phyloP scores from a whole-genome alignment of 2,329 filamentous ascomycete genomes.

The Aspergillus piperis region DNA sequence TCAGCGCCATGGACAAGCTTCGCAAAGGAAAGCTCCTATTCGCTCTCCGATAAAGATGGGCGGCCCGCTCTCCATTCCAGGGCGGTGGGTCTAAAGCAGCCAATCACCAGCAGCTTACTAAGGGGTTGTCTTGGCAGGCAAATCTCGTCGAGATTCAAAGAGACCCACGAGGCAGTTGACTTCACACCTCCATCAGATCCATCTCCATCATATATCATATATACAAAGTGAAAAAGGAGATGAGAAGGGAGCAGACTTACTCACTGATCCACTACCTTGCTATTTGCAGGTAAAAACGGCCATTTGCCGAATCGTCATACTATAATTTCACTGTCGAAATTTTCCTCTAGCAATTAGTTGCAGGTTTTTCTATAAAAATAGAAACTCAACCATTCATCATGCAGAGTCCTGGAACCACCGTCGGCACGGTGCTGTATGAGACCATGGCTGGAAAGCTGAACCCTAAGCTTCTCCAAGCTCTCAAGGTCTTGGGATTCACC shows the following conservation, averaged over 20 bases:
- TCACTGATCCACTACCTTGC: background rate
- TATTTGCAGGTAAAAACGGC: background rate
- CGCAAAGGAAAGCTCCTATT: slow-evolving; percentile 22
- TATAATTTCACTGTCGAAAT: background rate
- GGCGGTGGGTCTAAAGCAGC: no score
- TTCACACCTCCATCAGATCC: no score
- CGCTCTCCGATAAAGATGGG: no score
- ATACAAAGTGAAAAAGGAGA: background rate
- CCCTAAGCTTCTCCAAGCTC: slow-evolving; percentile 33
- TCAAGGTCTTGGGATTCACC: slow-evolving; percentile 37
- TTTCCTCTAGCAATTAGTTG: background rate
- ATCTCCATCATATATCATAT: background rate
- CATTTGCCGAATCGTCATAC: background rate
- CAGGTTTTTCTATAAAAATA: background rate
- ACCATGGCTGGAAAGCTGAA: slow-evolving; percentile 40
- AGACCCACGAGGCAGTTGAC: no score
- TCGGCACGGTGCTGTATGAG: slow-evolving; percentile 31
- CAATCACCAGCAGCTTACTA: no score
- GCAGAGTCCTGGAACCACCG: slow-evolving; percentile 10
- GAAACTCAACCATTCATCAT: background rate
- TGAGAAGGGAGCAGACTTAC: background rate
- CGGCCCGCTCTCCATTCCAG: no score
- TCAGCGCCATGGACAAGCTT: slow-evolving; percentile 29
- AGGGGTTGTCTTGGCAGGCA: no score
- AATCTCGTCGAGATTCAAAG: no score